Evolutionary conservation across 331 rosid genomes (phyloP).

Genomic region (Saraca asoca): DNA sequence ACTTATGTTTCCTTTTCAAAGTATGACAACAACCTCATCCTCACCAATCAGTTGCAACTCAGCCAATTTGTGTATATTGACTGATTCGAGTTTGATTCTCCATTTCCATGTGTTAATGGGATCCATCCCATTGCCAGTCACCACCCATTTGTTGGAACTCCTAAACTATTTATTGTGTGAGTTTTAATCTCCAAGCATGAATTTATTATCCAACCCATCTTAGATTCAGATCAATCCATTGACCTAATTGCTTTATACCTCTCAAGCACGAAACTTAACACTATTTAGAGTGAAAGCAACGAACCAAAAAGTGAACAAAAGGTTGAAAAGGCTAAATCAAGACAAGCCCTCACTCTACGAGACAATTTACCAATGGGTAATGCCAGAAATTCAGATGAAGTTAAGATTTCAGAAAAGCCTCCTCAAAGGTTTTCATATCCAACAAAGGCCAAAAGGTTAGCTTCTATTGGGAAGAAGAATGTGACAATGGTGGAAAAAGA

Average conservation of each 20-base stretch:
- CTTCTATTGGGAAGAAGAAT: constrained; percentile 53
- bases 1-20: constrained; percentile 87
- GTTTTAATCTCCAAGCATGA: constrained; percentile 56
- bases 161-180: constrained; percentile 68
- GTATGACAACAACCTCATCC: constrained; percentile 75
- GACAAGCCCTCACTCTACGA: constrained; percentile 69
- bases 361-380: constrained; percentile 53
- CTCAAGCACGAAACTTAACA: constrained; percentile 43
- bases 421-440: constrained; percentile 82
- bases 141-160: constrained; percentile 70
- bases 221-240: constrained; percentile 60
- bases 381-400: constrained; percentile 33
- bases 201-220: constrained; percentile 73
- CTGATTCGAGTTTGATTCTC: constrained; percentile 75
- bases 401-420: constrained; percentile 42
- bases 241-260: constrained; percentile 68
- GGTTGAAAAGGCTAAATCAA: constrained; percentile 43
- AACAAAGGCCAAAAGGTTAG: constrained; percentile 66
- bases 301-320: constrained; percentile 39
- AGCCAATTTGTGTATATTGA: constrained; percentile 86
- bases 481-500: constrained; percentile 54
- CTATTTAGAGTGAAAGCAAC: constrained; percentile 25
- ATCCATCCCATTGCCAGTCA: constrained; percentile 84
- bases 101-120: constrained; percentile 62
- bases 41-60: constrained; percentile 85